A percentile compares a stretch with the other conserved stretches of the same genome.
These are phyloP conservation scores for Pichia sp. DNA, from an alignment of 1,139 yeast species.

Conservation along the genomic window DNA sequence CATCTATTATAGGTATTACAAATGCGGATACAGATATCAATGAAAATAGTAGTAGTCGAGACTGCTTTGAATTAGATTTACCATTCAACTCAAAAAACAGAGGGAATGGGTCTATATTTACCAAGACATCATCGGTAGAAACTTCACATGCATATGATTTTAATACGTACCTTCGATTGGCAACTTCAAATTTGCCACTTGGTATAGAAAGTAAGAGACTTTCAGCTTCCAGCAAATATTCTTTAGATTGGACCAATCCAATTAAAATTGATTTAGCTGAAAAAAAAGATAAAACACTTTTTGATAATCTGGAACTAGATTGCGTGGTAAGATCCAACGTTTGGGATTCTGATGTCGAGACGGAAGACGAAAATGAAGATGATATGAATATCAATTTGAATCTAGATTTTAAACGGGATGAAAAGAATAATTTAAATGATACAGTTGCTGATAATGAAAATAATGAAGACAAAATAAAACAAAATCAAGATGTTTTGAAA, in stretches of 20 bases:
- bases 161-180: conserved; percentile 20
- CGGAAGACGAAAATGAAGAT: conserved; percentile 8
- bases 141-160: conserved; percentile 17
- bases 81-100: not conserved
- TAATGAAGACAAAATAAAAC: not conserved
- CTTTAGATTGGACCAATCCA: conserved; percentile 13
- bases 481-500: not conserved
- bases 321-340: conserved; percentile 17
- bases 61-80: conserved; percentile 5
- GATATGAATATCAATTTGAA: conserved; percentile 6
- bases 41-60: not conserved
- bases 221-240: not conserved
- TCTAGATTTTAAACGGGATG: not conserved
- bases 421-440: not conserved
- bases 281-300: conserved; percentile 7
- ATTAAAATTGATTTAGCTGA: conserved; percentile 12
- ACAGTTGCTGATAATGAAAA: not conserved
- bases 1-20: not conserved
- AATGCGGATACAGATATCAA: not conserved
- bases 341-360: conserved; percentile 18
- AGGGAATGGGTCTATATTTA: conserved; percentile 3
- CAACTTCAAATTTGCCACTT: conserved; percentile 16
- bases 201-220: not conserved
- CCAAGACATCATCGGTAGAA: conserved; percentile 3
- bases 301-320: conserved; percentile 17